Conservation (phyloP, 805 yeast genomes). For the Torulaspora quercuum region DNA sequence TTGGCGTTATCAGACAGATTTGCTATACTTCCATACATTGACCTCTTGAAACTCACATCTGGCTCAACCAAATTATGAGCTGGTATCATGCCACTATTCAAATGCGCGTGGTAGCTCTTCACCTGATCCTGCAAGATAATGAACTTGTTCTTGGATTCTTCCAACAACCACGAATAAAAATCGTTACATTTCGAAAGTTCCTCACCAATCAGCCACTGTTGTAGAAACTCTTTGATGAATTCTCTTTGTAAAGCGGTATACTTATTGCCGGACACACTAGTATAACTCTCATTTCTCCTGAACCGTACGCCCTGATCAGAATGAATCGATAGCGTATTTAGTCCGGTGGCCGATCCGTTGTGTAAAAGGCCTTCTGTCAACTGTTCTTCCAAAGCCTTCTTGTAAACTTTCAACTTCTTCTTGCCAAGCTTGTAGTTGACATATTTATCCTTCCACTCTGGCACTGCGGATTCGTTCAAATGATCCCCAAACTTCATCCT, state of each 20-base stretch:
- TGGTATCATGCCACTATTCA: constrained; percentile 3
- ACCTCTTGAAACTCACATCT: neutral
- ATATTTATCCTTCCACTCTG: constrained; percentile 85
- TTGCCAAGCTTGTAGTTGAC: constrained; percentile 60
- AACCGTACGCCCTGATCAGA: constrained; percentile 6
- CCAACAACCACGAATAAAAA: constrained; percentile 34
- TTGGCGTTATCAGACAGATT: constrained; percentile 7
- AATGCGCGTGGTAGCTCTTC: constrained; percentile 16
- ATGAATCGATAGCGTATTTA: neutral
- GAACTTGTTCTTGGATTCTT: constrained; percentile 27
- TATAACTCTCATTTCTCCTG: constrained; percentile 4
- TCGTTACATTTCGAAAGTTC: constrained; percentile 34
- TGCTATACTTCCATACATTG: constrained; percentile 12
- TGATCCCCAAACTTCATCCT: constrained; percentile 66
- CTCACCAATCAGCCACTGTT: constrained; percentile 33
- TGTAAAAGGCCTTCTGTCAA: neutral
- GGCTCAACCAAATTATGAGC: neutral
- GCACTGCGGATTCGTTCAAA: constrained; percentile 60
- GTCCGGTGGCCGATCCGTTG: constrained; percentile 6
- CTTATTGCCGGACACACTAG: constrained; percentile 1
- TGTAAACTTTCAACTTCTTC: constrained; percentile 35
- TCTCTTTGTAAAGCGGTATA: constrained; percentile 17
- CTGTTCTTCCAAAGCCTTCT: constrained; percentile 10
- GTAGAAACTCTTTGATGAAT: constrained; percentile 30
- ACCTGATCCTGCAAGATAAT: constrained; percentile 28